Percentiles rank a stretch among this genome's conserved stretches.
phyloP scores from a whole-genome alignment of 805 yeast species.

The Lipomyces sp. region DNA sequence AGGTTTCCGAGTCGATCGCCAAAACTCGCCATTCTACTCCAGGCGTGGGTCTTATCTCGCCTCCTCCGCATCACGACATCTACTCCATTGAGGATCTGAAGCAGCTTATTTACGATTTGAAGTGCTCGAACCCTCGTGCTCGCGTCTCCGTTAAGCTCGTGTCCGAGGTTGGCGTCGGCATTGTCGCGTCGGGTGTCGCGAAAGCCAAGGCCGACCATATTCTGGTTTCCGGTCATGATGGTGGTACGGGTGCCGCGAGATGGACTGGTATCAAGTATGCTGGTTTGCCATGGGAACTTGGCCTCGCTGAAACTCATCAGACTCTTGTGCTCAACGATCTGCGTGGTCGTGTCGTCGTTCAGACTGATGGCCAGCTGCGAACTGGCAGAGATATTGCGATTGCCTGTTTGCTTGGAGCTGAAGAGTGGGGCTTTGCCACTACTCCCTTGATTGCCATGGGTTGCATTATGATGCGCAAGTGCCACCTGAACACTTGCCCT shows the following conservation, averaged over 20 bases:
- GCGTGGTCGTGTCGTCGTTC: conserved; percentile 92
- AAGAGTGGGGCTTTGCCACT: conserved; percentile 97
- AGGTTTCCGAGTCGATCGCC: conserved; percentile 83
- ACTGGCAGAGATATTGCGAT: conserved; percentile 97
- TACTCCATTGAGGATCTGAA: conserved; percentile 97
- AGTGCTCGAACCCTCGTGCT: conserved; percentile 95
- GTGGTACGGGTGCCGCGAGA: conserved; percentile 99
- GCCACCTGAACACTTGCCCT: conserved; percentile 92
- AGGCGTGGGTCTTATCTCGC: conserved; percentile 94
- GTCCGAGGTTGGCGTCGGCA: conserved; percentile 98
- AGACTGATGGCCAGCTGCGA: conserved; percentile 97
- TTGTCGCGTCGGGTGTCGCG: conserved; percentile 98
- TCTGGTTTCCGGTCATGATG: conserved; percentile 95
- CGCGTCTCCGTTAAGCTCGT: conserved; percentile 95
- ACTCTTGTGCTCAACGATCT: conserved; percentile 92
- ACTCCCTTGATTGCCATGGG: conserved; percentile 97
- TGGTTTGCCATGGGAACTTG: conserved; percentile 98
- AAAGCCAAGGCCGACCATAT: conserved; percentile 98
- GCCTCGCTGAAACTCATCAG: conserved; percentile 97
- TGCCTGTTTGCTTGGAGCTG: conserved; percentile 95
- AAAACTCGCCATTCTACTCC: conserved; percentile 95
- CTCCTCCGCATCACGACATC: conserved; percentile 98
- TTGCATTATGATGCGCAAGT: conserved; percentile 93
- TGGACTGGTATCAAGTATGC: conserved; percentile 97
- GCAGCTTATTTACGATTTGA: conserved; percentile 92